A percentile compares a stretch with the other conserved stretches of the same genome.
Conservation (phyloP, 192 early-diverging fungal genomes). For the Entomortierella beljakovae region DNA sequence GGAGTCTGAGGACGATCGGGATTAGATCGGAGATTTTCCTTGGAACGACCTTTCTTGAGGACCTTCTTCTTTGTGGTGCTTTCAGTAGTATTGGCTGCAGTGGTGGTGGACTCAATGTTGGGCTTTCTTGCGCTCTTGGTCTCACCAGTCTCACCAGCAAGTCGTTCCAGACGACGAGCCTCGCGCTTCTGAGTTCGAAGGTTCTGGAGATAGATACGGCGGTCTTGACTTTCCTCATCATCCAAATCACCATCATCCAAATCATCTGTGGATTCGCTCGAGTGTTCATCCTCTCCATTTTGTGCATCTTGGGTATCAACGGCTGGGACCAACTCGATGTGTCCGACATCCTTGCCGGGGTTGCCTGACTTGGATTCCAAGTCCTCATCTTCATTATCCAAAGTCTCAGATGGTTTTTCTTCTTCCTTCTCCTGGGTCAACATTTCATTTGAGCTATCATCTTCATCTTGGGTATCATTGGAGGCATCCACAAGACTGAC, state of each 20-base stretch:
- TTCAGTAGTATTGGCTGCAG: neutral
- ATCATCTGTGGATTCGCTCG: slow-evolving; percentile 46
- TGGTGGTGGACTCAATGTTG: neutral
- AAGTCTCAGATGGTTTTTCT: neutral
- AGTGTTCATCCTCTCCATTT: slow-evolving; percentile 40
- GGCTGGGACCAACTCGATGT: slow-evolving; percentile 9
- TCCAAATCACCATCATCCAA: slow-evolving; percentile 48
- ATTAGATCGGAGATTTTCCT: slow-evolving; percentile 30
- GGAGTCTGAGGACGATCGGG: slow-evolving; percentile 41
- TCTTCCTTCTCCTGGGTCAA: slow-evolving; percentile 14
- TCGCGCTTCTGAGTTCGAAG: slow-evolving; percentile 36
- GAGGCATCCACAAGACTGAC: slow-evolving; percentile 31
- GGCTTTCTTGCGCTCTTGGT: slow-evolving; percentile 7
- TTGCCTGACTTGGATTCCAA: slow-evolving; percentile 6
- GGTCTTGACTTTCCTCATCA: slow-evolving; percentile 53
- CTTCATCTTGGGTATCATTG: slow-evolving; percentile 29
- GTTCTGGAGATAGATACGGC: slow-evolving; percentile 49
- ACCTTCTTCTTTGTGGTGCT: slow-evolving; percentile 20
- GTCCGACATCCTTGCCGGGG: slow-evolving; percentile 15
- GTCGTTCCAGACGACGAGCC: slow-evolving; percentile 50
- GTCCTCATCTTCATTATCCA: neutral
- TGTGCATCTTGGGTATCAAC: slow-evolving; percentile 10
- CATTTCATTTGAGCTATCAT: too few species aligned
- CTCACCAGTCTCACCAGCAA: slow-evolving; percentile 6
- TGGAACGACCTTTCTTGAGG: slow-evolving; percentile 34